Evolutionary conservation across 2,329 filamentous ascomycete genomes (phyloP).

Genomic region (Fusarium lyarnte): DNA sequence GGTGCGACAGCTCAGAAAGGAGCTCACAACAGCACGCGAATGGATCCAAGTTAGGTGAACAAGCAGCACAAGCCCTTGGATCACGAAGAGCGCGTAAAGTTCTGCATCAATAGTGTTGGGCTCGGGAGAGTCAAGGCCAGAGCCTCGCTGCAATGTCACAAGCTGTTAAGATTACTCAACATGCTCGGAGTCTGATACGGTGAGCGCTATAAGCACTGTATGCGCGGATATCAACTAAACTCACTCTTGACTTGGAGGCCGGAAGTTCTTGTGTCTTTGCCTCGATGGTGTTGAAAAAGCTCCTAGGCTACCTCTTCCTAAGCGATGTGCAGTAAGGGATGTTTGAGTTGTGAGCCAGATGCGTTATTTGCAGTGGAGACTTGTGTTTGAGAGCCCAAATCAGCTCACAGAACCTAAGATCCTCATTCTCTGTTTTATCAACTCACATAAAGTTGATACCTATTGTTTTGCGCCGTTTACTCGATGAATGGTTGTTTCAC

Average conservation of each 20-base stretch:
- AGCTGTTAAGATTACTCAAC: too few species aligned
- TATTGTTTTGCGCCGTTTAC: background rate
- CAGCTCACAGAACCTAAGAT: too few species aligned
- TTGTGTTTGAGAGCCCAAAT: too few species aligned
- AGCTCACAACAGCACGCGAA: background rate
- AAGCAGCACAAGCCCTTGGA: background rate
- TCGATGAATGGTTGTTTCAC: accelerated
- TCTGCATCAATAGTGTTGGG: accelerated
- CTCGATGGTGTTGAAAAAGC: too few species aligned
- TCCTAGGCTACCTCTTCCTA: too few species aligned
- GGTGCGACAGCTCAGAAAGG: background rate
- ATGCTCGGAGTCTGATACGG: background rate
- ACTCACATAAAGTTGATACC: accelerated
- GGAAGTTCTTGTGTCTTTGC: too few species aligned
- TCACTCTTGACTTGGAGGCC: background rate
- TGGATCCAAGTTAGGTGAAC: accelerated
- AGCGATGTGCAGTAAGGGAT: too few species aligned
- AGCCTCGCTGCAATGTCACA: too few species aligned
- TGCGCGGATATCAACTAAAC: background rate
- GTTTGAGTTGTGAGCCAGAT: too few species aligned
- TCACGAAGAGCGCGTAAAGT: accelerated
- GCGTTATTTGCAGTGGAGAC: too few species aligned
- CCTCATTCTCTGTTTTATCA: too few species aligned
- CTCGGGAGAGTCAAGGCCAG: background rate
- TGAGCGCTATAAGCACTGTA: background rate